These are phyloP conservation scores for Didymella segeticola DNA, from an alignment of 2,329 filamentous ascomycete genomes.

Conservation along the genomic window DNA sequence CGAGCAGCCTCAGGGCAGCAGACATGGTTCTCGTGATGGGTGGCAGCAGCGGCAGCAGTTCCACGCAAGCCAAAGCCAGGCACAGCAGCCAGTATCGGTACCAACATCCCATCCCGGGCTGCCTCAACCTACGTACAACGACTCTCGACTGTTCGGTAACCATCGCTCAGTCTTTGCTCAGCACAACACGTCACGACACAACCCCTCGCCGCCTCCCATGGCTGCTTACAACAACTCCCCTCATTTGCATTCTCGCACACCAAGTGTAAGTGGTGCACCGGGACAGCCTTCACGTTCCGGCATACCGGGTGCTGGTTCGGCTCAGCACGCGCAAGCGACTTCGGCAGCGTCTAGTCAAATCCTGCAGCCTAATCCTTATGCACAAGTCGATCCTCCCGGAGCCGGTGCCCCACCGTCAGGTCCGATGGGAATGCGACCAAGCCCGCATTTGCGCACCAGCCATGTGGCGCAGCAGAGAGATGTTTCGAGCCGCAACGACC, in stretches of 20 bases:
- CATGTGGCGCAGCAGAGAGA: slow-evolving; percentile 41
- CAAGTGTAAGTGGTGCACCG: slow-evolving; percentile 42
- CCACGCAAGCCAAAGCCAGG: slow-evolving; percentile 35
- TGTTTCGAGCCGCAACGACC: slow-evolving; percentile 40
- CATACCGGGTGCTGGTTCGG: slow-evolving; percentile 28
- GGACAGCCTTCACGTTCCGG: slow-evolving; percentile 34
- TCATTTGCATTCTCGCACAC: slow-evolving; percentile 44
- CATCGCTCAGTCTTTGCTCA: slow-evolving; percentile 44
- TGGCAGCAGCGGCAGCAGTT: slow-evolving; percentile 41
- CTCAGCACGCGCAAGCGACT: slow-evolving; percentile 28
- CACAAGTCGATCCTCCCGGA: slow-evolving; percentile 46
- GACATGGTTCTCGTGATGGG: slow-evolving; percentile 33
- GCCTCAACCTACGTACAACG: slow-evolving; percentile 34
- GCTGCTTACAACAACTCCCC: slow-evolving; percentile 41
- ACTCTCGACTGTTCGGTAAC: slow-evolving; percentile 29
- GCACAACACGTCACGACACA: slow-evolving; percentile 41
- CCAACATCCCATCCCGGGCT: slow-evolving; percentile 39
- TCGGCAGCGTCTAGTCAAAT: slow-evolving; percentile 36
- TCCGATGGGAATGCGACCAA: slow-evolving; percentile 47
- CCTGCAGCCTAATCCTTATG: slow-evolving; percentile 47
- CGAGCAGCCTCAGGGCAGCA: slow-evolving; percentile 32
- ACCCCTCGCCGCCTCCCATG: slow-evolving; percentile 44
- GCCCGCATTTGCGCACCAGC: slow-evolving; percentile 42
- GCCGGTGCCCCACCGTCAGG: slow-evolving; percentile 35
- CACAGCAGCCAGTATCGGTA: slow-evolving; percentile 30